Evolutionary conservation across 257 asterid species (phyloP), one percentile per base, ranked within the genome.

Genomic region (Ajuga chamaepitys): DNA sequence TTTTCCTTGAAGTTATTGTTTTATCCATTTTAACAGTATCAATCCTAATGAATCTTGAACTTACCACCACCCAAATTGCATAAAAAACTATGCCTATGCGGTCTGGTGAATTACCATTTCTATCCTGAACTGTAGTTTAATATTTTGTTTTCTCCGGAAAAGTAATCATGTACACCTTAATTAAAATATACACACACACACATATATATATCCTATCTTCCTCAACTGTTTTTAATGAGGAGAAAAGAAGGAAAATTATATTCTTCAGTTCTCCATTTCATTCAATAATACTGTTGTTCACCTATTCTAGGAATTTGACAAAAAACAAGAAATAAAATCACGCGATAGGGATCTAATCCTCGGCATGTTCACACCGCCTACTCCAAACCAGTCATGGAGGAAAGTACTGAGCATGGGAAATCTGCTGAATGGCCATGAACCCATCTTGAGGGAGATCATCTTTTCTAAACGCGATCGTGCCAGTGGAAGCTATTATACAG

Each of bases 351-450:
- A 84, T 34, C 71, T 78, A 32, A 74, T 94, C n/a, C 71, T 87
- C 8, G 64, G 75, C 75, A 87, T 94, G 95, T 94, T 94, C 74
- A 58, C 82, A 70, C 88, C 88, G 11, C 96, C 96, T 26, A 86
- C 95, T 14, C 92, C 92, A 4, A 87, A 84, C 81, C 97, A 93
- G 89, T 87, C 95, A 14, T 89, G 97, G 96, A 89, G 97, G 76
- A 89, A 85, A 75, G 97, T 78, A 17, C 74, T 89, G 79, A 89
- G 96, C 83, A 80, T 93, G 98, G 98, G 98, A 47, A 92, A 93
- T 80, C 96, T 93, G 47, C 89, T 93, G 16, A 89, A 89, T 26
- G 97, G 98, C 56, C 93, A 89, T n/a, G 98, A 93, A 67, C 98
- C 98, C 2, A 77, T 78, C 50, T 53, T 79, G 9, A 82, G 98